These are phyloP conservation scores for Parmelia sp. DNA, from an alignment of 495 filamentous ascomycete species.

Conservation along the genomic window DNA sequence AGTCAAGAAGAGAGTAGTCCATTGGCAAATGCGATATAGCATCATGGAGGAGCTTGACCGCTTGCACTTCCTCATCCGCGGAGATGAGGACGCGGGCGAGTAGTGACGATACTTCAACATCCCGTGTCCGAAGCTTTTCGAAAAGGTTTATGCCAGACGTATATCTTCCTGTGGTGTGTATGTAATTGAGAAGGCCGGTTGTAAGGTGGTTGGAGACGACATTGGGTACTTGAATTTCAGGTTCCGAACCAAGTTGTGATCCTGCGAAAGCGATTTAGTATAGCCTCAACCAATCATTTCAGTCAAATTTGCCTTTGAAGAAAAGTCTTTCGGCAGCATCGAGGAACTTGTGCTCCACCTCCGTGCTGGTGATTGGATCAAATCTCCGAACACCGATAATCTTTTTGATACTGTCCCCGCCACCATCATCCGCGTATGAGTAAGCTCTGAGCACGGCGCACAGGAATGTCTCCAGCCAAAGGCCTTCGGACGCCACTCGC, in stretches of 20 bases:
- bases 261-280: constrained; percentile 47
- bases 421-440: constrained; percentile 91
- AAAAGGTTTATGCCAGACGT: constrained; percentile 97
- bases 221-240: constrained; percentile 94
- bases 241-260: constrained; percentile 92
- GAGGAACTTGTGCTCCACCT: constrained; percentile 93
- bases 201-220: constrained; percentile 95
- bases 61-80: constrained; percentile 93
- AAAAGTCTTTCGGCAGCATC: constrained; percentile 93
- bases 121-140: constrained; percentile 84
- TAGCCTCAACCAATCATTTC: neutral
- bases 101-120: constrained; percentile 89
- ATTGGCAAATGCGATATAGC: constrained; percentile 86
- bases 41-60: constrained; percentile 79
- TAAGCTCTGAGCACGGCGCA: constrained; percentile 91
- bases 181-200: constrained; percentile 88
- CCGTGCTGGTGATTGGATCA: constrained; percentile 94
- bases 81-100: constrained; percentile 82
- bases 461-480: constrained; percentile 97
- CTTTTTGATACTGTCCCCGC: constrained; percentile 82
- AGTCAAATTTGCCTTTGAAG: constrained; percentile 63
- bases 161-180: constrained; percentile 90
- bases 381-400: constrained; percentile 92
- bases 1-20: constrained; percentile 91
- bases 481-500: constrained; percentile 77